A percentile compares a stretch with the other conserved stretches of the same genome.
Evolutionary conservation across 2,329 filamentous ascomycete genomes (phyloP).

Genomic region (Verticillium longisporum): DNA sequence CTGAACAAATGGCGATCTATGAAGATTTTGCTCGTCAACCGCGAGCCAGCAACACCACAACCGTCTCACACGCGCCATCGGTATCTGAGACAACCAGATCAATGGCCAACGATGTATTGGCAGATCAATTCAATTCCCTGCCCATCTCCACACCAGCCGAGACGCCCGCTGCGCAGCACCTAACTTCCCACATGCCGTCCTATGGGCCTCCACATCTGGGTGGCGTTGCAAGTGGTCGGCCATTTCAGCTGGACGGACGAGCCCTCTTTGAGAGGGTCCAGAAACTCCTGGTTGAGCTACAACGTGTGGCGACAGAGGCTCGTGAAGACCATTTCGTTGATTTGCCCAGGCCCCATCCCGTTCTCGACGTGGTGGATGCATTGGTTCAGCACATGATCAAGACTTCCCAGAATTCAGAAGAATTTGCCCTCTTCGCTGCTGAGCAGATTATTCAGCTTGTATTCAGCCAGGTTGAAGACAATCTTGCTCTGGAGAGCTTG

Average conservation of each 20-base stretch:
- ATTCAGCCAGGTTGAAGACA: conserved; percentile 48
- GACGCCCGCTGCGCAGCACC: conserved; percentile 47
- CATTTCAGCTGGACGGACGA: conserved; percentile 44
- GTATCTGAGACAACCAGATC: conserved; percentile 55
- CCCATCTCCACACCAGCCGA: conserved; percentile 54
- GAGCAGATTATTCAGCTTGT: conserved; percentile 53
- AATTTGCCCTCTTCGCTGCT: conserved; percentile 51
- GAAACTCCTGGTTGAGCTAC: conserved; percentile 51
- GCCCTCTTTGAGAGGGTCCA: conserved; percentile 47
- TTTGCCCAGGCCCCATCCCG: conserved; percentile 49
- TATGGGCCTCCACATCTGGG: conserved; percentile 48
- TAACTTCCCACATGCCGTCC: conserved; percentile 45
- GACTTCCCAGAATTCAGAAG: conserved; percentile 53
- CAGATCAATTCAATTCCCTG: conserved; percentile 54
- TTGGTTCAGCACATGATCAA: conserved; percentile 58
- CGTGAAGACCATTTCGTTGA: conserved; percentile 54
- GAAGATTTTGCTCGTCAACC: conserved; percentile 91
- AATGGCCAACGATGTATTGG: conserved; percentile 56
- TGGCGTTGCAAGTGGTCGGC: conserved; percentile 42
- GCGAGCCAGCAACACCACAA: conserved; percentile 50
- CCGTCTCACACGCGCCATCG: conserved; percentile 49
- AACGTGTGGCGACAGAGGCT: conserved; percentile 44
- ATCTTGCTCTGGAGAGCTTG: conserved; percentile 52
- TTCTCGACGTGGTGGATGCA: conserved; percentile 57
- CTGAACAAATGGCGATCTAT: conserved; percentile 91